Base-by-base conservation (phyloP, 1,284 basidiomycete species). In the Xanthoconium separans region DNA sequence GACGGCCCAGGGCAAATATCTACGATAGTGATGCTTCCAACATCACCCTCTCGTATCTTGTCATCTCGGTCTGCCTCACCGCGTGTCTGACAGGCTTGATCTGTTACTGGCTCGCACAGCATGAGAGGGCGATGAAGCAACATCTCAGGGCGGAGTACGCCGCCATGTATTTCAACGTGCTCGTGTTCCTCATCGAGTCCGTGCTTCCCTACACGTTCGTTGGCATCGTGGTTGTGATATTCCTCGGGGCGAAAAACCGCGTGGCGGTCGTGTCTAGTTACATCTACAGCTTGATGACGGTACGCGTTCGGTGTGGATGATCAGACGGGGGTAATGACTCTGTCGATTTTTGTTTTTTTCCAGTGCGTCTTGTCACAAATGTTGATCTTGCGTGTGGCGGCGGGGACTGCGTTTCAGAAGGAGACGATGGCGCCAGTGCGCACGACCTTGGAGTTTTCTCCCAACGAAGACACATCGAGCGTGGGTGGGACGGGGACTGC, bases 281-380 rank as follows among this genome's bases (percentile, higher is more conserved):
- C 8, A 40, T 63, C 4, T 56, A 64, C 34, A 22, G 29, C 2
- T 30, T 45, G 30, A 45, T 60, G 34, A 62, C 50, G 47, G 60
- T 56, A 24, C 18, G 48, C n/a, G 36, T 4, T 16, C 20, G 12
- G 6, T 30, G 27, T 27, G n/a, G 9, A 2, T 15, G 13, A 20
- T n/a, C n/a, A n/a, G n/a, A n/a, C n/a, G n/a, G n/a, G n/a, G n/a
- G 20, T 16, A 34, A 16, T 37, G 16, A 40, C 22, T n/a, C 39
- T 29, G 48, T 11, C 13, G 5, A 11, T 12, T 16, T 31, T n/a
- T n/a, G n/a, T 2, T 13, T 11, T 18, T 18, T 39, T 18, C 16
- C 27, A 61, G 60, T 62, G 55, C 34, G 40, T 63, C 27, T 57
- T 62, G 7, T 52, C 60, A 3, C 60, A 62, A 41, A 51, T 62